Base-by-base conservation (phyloP, 2,329 filamentous ascomycete species). In the Xylaria hypoxylon region DNA sequence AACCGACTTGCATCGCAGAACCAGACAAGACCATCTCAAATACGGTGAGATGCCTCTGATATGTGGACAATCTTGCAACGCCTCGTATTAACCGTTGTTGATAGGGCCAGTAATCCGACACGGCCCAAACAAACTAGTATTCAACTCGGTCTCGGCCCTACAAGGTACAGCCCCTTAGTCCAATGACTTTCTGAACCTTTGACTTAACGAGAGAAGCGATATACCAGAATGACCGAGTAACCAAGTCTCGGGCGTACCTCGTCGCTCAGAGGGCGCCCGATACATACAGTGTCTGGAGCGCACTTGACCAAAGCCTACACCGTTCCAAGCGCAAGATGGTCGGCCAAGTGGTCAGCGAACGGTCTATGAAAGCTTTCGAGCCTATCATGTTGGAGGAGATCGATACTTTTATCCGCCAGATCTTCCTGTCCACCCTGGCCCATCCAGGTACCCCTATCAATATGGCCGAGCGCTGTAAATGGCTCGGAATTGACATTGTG, bases 41-140 rank as follows among this genome's bases (percentile, higher is more conserved):
- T 51, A 47, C n/a, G 62, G 47, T 45, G 7, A 53, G 26, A 10
- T 7, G 17, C 28, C 7, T 42, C 13, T 38, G 19, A 28, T 31
- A 2, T 24, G n/a, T n/a, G n/a, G n/a, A n/a, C n/a, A n/a, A n/a
- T n/a, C n/a, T n/a, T n/a, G n/a, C 17, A 17, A 5, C 4, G 5
- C 10, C 15, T 33, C 8, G n/a, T 33, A 45, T 47, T 38, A 10
- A 38, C 19, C 11, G 48, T 17, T 5, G 19, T 57, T 2, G 17
- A 53, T 5, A 68, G 65, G 70, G 5, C 35, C 55, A 17, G 65
- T 68, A 31, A 31, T 71, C 22, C 63, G 67, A 8, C 51, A 66
- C 19, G 67, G 67, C 3, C 71, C 70, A 5, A 61, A 72, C 47
- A 66, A 61, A 15, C 59, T 72, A 5, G 56, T 72, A 3, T 72